Evolutionary conservation across 2,329 filamentous ascomycete species (phyloP).

Genomic region (Beauveria pseudobassiana): DNA sequence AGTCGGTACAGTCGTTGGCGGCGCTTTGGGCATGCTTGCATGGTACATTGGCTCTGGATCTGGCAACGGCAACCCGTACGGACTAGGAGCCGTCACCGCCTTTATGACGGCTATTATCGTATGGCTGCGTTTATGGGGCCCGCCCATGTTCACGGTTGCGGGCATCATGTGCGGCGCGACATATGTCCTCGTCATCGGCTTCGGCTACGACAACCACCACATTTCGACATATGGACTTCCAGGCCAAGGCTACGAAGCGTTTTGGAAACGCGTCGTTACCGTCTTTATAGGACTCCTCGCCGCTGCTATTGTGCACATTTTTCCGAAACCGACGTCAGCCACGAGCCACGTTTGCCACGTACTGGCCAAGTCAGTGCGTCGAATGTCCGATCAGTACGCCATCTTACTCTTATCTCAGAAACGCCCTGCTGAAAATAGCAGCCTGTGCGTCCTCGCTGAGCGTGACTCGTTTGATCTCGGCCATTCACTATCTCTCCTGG

Average conservation of each 20-base stretch:
- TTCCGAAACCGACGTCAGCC: constrained; percentile 39
- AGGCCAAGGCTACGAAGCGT: constrained; percentile 38
- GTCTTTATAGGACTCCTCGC: constrained; percentile 37
- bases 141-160: constrained; percentile 20
- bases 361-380: constrained; percentile 34
- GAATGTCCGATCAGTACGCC: constrained; percentile 41
- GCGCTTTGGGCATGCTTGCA: constrained; percentile 35
- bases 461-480: constrained; percentile 23
- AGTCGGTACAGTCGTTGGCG: constrained; percentile 38
- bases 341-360: constrained; percentile 35
- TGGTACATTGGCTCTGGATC: constrained; percentile 46
- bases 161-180: constrained; percentile 29
- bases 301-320: constrained; percentile 36
- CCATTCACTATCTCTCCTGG: constrained; percentile 20
- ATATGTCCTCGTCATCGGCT: constrained; percentile 35
- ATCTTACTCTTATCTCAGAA: constrained; percentile 31
- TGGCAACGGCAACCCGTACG: constrained; percentile 42
- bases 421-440: constrained; percentile 19
- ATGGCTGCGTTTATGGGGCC: constrained; percentile 28
- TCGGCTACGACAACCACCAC: constrained; percentile 38
- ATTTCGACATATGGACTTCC: constrained; percentile 36
- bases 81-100: constrained; percentile 37
- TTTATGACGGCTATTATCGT: constrained; percentile 27
- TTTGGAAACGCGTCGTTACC: constrained; percentile 37
- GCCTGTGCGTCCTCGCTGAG: constrained; percentile 24